Evolutionary conservation across 306 rosid genomes (phyloP).

Genomic region (Rosa lucieae): DNA sequence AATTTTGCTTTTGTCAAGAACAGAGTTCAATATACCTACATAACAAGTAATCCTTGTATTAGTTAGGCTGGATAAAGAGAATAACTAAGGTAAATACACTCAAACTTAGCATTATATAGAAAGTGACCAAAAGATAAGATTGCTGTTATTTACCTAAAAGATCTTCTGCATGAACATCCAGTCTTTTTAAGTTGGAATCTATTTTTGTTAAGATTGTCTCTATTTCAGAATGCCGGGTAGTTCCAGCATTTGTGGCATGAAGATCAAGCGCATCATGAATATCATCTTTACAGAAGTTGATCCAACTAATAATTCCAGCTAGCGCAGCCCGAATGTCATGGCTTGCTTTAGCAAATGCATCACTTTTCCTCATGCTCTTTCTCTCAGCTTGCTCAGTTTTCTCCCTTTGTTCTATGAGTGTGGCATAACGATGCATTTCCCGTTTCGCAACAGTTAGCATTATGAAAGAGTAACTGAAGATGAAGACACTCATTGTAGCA

Average conservation of each 20-base stretch:
- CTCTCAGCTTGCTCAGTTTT: constrained; percentile 74
- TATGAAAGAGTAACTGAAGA: neutral
- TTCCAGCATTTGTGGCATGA: constrained; percentile 56
- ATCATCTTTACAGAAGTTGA: constrained; percentile 45
- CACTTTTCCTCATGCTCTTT: constrained; percentile 68
- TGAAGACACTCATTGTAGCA: neutral
- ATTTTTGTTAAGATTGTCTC: constrained; percentile 54
- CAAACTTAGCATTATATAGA: neutral
- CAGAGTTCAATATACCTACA: constrained; percentile 66
- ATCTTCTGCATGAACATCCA: constrained; percentile 60
- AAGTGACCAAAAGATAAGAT: neutral
- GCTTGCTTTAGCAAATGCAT: constrained; percentile 65
- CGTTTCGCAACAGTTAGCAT: constrained; percentile 24
- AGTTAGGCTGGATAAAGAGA: neutral
- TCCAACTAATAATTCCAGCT: constrained; percentile 61
- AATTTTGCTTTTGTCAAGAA: constrained; percentile 79
- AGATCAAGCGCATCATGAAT: constrained; percentile 37
- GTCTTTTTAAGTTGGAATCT: constrained; percentile 49
- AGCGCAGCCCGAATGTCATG: constrained; percentile 76
- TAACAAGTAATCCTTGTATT: constrained; percentile 9
- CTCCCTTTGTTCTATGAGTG: constrained; percentile 65
- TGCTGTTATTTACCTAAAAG: constrained; percentile 45
- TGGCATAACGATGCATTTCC: constrained; percentile 55
- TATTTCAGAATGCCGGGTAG: constrained; percentile 35
- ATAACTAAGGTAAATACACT: neutral